These are phyloP conservation scores for Dichotomopilus funicola DNA, from an alignment of 2,329 filamentous ascomycete genomes.

Conservation along the genomic window DNA sequence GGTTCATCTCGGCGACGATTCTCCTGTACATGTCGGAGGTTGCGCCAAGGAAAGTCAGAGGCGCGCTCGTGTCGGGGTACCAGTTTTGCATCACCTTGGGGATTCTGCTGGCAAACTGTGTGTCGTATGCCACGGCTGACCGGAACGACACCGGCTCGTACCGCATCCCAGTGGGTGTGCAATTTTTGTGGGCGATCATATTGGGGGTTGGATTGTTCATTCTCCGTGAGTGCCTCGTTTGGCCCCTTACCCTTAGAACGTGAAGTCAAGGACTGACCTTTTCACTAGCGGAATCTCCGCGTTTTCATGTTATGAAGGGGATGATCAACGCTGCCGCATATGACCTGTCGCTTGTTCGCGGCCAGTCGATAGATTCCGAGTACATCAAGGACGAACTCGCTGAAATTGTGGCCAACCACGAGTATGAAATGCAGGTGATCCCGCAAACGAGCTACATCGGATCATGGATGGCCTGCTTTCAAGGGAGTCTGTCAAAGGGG, in stretches of 20 bases:
- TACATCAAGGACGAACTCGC: constrained; percentile 63
- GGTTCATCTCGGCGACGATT: constrained; percentile 61
- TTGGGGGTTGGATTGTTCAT: constrained; percentile 33
- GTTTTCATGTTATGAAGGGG: constrained; percentile 65
- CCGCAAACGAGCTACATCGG: constrained; percentile 50
- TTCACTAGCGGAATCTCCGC: constrained; percentile 58
- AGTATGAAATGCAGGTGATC: constrained; percentile 58
- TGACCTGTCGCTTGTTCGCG: constrained; percentile 55
- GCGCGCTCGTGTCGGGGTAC: constrained; percentile 66
- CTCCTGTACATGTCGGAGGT: constrained; percentile 65
- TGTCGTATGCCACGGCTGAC: constrained; percentile 59
- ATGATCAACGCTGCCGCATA: constrained; percentile 52
- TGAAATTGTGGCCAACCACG: constrained; percentile 69
- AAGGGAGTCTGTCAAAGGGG: constrained; percentile 46
- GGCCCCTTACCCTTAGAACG: background rate
- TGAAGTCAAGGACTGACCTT: background rate
- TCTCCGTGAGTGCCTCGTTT: constrained; percentile 25
- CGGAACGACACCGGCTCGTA: constrained; percentile 56
- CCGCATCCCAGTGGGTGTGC: constrained; percentile 64
- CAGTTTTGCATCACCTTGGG: constrained; percentile 74
- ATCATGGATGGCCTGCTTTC: constrained; percentile 56
- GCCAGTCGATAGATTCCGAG: constrained; percentile 56
- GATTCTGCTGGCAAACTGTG: constrained; percentile 61
- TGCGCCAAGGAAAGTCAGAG: constrained; percentile 57
- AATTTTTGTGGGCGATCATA: constrained; percentile 48